Base-by-base conservation (phyloP, 139 green algal genomes). In the Micractinium conductrix region DNA sequence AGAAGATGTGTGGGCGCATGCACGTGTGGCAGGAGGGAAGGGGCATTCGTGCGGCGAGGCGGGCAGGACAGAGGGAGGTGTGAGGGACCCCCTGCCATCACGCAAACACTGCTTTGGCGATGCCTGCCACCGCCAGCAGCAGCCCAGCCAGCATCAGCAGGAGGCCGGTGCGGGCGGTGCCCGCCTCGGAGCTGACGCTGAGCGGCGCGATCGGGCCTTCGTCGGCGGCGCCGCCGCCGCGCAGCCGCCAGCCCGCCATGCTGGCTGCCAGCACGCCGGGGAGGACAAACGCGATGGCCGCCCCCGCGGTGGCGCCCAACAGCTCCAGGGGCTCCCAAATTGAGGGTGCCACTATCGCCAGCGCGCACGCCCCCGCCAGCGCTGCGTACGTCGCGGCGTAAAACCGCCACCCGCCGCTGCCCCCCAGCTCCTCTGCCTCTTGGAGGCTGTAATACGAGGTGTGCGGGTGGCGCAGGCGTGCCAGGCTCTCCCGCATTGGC, bases 311-410 rank as follows among this genome's bases (percentile, higher is more conserved):
- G 35, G 74, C 74, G 14, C 74, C 74, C 35, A 81, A 22, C 74
- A 81, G 50, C 50, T 81, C 35, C 35, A 81, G 74, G 24, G 74
- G 74, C 35, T 44, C 33, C 74, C 74, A 81, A 6, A 81, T 38
- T 0, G 74, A 70, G 19, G 74, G 74, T 33, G 12, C 22, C 37
- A 26, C 30, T 6, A 81, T n/a, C 6, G 50, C 74, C 5, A 43
- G 21, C 35, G 48, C 5, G 24, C 48, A 81, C 9, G 40, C 50
- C 22, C 9, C 50, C 24, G 24, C 22, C 21, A 81, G 50, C 3
- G 74, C 40, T 10, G 50, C 7, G 37, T 70, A 68, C 28, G 50
- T 81, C 9, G 53, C 3, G 8, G 37, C 50, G 8, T 81, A 50
- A 38, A 37, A 81, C 9, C 33, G 35, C 48, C 74, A 69, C 44